Percentiles rank a stretch among this genome's conserved stretches.
Conservation (phyloP, 1,284 basidiomycete genomes). For the Gymnopus androsaceus region DNA sequence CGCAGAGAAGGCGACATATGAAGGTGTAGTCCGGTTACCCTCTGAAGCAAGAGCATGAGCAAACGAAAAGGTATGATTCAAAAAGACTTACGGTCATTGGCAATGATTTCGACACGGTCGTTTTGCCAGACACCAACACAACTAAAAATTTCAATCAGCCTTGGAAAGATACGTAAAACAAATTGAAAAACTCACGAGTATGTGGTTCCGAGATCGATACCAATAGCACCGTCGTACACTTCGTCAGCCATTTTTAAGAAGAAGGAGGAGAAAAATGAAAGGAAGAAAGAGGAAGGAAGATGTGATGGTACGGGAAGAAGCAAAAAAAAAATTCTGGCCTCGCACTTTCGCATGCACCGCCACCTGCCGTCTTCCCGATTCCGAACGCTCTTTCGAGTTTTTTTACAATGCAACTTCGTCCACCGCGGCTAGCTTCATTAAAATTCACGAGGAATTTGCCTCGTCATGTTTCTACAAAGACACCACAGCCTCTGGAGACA, state of each 20-base stretch:
- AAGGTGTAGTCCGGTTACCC: constrained; percentile 99
- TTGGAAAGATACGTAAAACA: constrained; percentile 19
- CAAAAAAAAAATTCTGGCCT: constrained; percentile 42
- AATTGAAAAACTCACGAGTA: constrained; percentile 68
- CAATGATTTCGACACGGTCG: constrained; percentile 98
- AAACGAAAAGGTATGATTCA: constrained; percentile 6
- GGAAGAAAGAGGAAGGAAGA: constrained; percentile 22
- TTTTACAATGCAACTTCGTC: constrained; percentile 26
- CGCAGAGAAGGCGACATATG: constrained; percentile 97
- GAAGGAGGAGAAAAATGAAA: constrained; percentile 28
- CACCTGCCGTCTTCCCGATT: constrained; percentile 36
- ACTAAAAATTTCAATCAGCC: constrained; percentile 38
- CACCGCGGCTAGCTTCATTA: constrained; percentile 40
- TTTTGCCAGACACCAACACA: constrained; percentile 99
- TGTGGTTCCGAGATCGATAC: constrained; percentile 91
- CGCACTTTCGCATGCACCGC: constrained; percentile 45
- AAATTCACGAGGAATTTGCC: constrained; percentile 33
- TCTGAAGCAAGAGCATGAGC: constrained; percentile 47
- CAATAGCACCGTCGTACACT: constrained; percentile 93
- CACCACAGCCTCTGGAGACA: constrained; percentile 42
- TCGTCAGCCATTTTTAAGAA: constrained; percentile 81
- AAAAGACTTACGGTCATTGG: constrained; percentile 77
- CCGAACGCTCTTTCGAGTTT: not conserved
- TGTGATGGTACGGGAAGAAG: constrained; percentile 32
- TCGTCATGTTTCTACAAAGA: constrained; percentile 32